phyloP scores from a whole-genome alignment of 2,329 filamentous ascomycete species.

The Aspergillus oerlinghausenensis region DNA sequence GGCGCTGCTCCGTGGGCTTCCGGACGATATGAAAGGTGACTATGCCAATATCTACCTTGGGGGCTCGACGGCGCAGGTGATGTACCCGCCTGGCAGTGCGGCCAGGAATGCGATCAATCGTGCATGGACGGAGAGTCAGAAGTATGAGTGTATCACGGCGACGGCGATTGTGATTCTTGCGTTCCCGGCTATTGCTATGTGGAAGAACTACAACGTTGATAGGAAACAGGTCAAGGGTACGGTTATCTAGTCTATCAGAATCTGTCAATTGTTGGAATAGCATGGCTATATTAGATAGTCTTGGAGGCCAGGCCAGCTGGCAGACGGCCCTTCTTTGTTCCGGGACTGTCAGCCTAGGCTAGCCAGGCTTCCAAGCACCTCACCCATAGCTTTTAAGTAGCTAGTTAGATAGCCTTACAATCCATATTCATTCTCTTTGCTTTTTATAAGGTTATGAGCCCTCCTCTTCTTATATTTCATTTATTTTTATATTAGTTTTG shows the following conservation, averaged over 20 bases:
- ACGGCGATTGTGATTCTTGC: slow-evolving; percentile 29
- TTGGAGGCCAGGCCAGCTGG: too few species aligned
- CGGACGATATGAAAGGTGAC: slow-evolving; percentile 23
- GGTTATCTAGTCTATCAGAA: slow-evolving; percentile 12
- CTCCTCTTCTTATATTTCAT: too few species aligned
- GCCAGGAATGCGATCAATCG: slow-evolving; percentile 32
- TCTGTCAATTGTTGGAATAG: too few species aligned
- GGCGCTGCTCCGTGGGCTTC: slow-evolving; percentile 44
- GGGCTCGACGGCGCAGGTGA: slow-evolving; percentile 25
- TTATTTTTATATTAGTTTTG: too few species aligned
- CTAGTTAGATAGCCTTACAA: too few species aligned
- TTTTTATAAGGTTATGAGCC: too few species aligned
- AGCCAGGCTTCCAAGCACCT: too few species aligned
- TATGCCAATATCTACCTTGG: slow-evolving; percentile 20
- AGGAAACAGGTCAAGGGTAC: slow-evolving; percentile 38
- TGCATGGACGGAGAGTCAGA: slow-evolving; percentile 37
- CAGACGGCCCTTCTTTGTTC: too few species aligned
- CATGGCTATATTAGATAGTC: too few species aligned
- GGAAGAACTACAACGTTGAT: slow-evolving; percentile 39
- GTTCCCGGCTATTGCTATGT: slow-evolving; percentile 32
- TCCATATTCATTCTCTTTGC: too few species aligned
- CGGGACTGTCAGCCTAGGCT: too few species aligned
- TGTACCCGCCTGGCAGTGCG: slow-evolving; percentile 25
- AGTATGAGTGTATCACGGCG: slow-evolving; percentile 31
- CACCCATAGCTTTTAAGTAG: too few species aligned